Conservation (phyloP, 768 basidiomycete genomes). For the Stropharia rugosoannulata region DNA sequence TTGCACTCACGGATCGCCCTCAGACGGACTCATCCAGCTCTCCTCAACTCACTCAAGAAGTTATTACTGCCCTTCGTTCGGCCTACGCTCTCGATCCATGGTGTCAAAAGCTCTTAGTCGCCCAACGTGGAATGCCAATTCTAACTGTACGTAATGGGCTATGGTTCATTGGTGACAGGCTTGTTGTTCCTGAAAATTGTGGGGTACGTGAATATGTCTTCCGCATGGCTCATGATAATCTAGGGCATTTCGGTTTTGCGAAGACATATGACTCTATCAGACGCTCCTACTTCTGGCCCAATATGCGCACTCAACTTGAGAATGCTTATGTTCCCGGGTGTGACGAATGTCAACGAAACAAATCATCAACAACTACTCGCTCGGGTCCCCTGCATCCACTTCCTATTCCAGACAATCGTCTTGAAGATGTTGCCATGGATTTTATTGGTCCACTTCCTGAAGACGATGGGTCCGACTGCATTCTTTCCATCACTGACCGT, state of each 20-base stretch:
- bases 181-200: slow-evolving; percentile 19
- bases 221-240: slow-evolving; percentile 25
- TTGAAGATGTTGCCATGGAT: slow-evolving; percentile 27
- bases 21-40: no score
- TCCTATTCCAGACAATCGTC: slow-evolving; percentile 20
- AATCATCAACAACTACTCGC: slow-evolving; percentile 20
- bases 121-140: not conserved
- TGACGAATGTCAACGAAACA: slow-evolving; percentile 33
- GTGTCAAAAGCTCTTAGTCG: not conserved
- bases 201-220: slow-evolving; percentile 21
- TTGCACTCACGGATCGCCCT: no score
- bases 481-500: slow-evolving; percentile 18
- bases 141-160: slow-evolving; percentile 13
- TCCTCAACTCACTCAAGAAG: no score
- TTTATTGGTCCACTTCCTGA: slow-evolving; percentile 33
- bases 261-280: slow-evolving; percentile 26
- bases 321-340: slow-evolving; percentile 30
- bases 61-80: no score
- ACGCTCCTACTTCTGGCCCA: slow-evolving; percentile 28
- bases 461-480: slow-evolving; percentile 26
- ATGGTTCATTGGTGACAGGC: slow-evolving; percentile 18
- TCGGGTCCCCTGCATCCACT: slow-evolving; percentile 28
- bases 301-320: slow-evolving; percentile 31
- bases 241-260: slow-evolving; percentile 32
- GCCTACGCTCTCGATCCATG: not conserved